phyloP scores from a whole-genome alignment of 1,284 basidiomycete genomes.

The Tremellales sp. region DNA sequence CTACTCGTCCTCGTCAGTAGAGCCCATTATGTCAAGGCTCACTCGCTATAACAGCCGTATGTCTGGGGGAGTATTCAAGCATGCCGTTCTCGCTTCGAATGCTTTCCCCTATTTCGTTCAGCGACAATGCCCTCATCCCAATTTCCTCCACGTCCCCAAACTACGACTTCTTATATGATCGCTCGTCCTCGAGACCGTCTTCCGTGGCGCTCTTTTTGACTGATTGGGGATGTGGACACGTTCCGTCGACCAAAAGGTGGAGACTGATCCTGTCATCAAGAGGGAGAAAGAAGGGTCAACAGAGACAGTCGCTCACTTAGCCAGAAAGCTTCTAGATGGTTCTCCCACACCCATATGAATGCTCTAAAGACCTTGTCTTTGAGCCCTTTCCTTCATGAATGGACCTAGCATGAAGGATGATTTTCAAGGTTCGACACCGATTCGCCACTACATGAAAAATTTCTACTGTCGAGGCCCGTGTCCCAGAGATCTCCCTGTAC shows the following conservation, averaged over 20 bases:
- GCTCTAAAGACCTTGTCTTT: slow-evolving; percentile 23
- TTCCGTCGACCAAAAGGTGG: slow-evolving; percentile 27
- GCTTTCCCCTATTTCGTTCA: slow-evolving; percentile 22
- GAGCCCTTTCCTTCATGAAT: slow-evolving; percentile 39
- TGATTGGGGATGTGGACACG: slow-evolving; percentile 21
- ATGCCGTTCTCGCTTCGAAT: slow-evolving; percentile 6
- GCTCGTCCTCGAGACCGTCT: too few species aligned
- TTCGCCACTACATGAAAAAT: too few species aligned
- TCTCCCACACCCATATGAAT: slow-evolving; percentile 28
- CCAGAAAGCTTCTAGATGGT: slow-evolving; percentile 29
- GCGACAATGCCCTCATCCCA: slow-evolving; percentile 7
- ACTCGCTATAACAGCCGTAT: slow-evolving; percentile 35
- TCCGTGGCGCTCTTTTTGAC: slow-evolving; percentile 16
- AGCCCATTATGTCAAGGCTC: slow-evolving; percentile 1
- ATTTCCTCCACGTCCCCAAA: not conserved
- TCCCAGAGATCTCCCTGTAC: too few species aligned
- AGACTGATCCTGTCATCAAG: slow-evolving; percentile 17
- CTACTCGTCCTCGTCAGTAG: slow-evolving; percentile 7
- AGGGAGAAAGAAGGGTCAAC: too few species aligned
- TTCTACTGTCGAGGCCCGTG: too few species aligned
- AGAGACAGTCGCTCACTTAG: slow-evolving; percentile 19
- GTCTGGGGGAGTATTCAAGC: slow-evolving; percentile 27
- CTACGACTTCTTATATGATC: slow-evolving; percentile 11
- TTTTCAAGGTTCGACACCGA: slow-evolving; percentile 21
- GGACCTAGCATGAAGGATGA: slow-evolving; percentile 33